Conservation (phyloP, 176 grass and related monocot species). For the Carex cristatella region DNA sequence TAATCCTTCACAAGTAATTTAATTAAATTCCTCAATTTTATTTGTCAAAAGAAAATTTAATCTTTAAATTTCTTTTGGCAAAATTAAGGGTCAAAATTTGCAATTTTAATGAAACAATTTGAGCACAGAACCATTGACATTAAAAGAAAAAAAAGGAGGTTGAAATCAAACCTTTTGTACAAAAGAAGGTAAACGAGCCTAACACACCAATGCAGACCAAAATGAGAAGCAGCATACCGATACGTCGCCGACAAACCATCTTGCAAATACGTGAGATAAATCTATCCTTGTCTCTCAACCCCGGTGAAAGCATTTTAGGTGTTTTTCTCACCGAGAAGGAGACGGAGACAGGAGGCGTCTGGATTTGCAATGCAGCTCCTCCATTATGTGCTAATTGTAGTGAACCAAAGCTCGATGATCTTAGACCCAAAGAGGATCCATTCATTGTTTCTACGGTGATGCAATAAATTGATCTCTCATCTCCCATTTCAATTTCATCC, state of each 20-base stretch:
- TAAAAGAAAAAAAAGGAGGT: background rate
- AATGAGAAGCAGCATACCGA: conserved; percentile 12
- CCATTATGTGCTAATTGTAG: conserved; percentile 12
- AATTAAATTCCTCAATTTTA: background rate
- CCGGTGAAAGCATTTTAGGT: conserved; percentile 8
- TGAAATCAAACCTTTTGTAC: conserved; percentile 21
- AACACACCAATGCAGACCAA: conserved; percentile 3
- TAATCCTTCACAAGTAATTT: background rate
- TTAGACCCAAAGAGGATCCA: conserved; percentile 23
- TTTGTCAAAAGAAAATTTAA: too few relatives aligned
- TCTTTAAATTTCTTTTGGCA: background rate
- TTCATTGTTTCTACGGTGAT: conserved; percentile 35
- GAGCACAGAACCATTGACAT: background rate
- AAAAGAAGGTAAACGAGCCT: conserved; percentile 17
- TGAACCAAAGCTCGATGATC: conserved; percentile 29
- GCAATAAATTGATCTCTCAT: conserved; percentile 24
- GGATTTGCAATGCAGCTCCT: conserved; percentile 22
- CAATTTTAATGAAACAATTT: background rate
- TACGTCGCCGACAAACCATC: conserved; percentile 3
- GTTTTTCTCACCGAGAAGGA: conserved; percentile 18
- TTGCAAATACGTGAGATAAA: conserved; percentile 14
- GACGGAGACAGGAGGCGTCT: conserved; percentile 1
- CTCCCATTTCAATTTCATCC: conserved; percentile 22
- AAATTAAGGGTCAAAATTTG: background rate
- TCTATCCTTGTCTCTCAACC: background rate